Percentiles rank a stretch among this genome's conserved stretches.
phyloP scores from a whole-genome alignment of 2,329 filamentous ascomycete genomes.

The Plectosphaerella cucumerina region DNA sequence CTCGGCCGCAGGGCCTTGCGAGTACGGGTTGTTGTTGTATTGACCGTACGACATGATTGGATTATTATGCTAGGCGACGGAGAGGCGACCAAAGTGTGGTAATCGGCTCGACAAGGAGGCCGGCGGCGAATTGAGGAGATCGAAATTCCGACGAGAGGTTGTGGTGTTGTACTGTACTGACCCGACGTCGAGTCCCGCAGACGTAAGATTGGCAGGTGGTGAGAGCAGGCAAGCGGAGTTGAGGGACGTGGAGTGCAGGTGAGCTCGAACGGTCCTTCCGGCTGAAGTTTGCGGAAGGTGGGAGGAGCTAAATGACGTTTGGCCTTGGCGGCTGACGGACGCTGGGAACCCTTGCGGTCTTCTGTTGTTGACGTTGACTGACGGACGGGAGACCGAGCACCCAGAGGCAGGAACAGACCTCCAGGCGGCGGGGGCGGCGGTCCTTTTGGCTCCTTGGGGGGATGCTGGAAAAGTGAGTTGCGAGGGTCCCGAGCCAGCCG shows the following conservation, averaged over 20 bases:
- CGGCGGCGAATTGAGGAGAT: background rate
- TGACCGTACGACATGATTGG: constrained; percentile 56
- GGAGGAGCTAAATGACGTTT: constrained; percentile 3
- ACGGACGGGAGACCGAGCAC: too few species aligned
- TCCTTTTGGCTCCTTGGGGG: too few species aligned
- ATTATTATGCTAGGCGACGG: background rate
- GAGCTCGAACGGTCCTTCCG: constrained; percentile 1
- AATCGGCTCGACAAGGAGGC: constrained; percentile 2
- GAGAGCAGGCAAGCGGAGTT: background rate
- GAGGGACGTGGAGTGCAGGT: background rate
- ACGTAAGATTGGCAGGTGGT: background rate
- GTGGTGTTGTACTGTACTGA: background rate
- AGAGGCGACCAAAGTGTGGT: background rate
- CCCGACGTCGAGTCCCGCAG: background rate
- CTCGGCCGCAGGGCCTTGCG: constrained; percentile 45
- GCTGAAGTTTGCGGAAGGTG: constrained; percentile 1
- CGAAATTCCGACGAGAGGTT: background rate
- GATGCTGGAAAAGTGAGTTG: too few species aligned
- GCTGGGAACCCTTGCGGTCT: background rate
- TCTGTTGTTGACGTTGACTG: background rate
- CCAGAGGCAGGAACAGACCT: too few species aligned
- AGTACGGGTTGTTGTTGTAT: constrained; percentile 64
- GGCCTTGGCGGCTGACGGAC: background rate
- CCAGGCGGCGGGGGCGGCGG: too few species aligned
- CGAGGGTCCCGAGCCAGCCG: too few species aligned